Percentiles rank a stretch among this genome's conserved stretches.
Evolutionary conservation across 1,284 basidiomycete species (phyloP).

Genomic region (Golubevia pallescens): DNA sequence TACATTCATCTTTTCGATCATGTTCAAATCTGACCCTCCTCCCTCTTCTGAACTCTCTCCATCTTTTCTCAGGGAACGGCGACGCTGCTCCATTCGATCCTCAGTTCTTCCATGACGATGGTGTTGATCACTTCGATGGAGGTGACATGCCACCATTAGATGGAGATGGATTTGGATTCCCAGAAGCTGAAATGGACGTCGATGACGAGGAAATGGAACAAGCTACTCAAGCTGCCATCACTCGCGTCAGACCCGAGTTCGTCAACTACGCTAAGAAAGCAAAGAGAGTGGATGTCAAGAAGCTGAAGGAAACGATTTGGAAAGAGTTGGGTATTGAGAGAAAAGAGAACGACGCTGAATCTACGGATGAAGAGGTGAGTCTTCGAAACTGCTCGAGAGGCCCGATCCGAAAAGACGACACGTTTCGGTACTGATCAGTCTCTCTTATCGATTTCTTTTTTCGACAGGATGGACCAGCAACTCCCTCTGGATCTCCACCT

Average conservation of each 20-base stretch:
- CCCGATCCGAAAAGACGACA: no score
- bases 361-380: slow-evolving; percentile 65
- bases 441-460: no score
- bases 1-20: no score
- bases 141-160: slow-evolving; percentile 69
- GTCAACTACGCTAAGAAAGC: slow-evolving; percentile 96
- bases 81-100: slow-evolving; percentile 80
- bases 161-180: slow-evolving; percentile 29
- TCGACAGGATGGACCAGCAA: no score
- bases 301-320: slow-evolving; percentile 98
- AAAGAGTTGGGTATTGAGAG: slow-evolving; percentile 72
- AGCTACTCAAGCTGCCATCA: slow-evolving; percentile 1
- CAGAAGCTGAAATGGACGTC: slow-evolving; percentile 22
- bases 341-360: background rate
- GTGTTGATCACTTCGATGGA: slow-evolving; percentile 80
- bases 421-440: no score
- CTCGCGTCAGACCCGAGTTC: slow-evolving; percentile 78
- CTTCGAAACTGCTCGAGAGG: no score
- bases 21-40: no score
- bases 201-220: slow-evolving; percentile 5
- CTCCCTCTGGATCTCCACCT: no score
- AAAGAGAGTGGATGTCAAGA: slow-evolving; percentile 94
- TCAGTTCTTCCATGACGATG: slow-evolving; percentile 95
- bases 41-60: no score
- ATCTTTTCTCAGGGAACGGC: background rate